phyloP scores from a whole-genome alignment of 2,329 filamentous ascomycete species.

The Cladosporium sp. region DNA sequence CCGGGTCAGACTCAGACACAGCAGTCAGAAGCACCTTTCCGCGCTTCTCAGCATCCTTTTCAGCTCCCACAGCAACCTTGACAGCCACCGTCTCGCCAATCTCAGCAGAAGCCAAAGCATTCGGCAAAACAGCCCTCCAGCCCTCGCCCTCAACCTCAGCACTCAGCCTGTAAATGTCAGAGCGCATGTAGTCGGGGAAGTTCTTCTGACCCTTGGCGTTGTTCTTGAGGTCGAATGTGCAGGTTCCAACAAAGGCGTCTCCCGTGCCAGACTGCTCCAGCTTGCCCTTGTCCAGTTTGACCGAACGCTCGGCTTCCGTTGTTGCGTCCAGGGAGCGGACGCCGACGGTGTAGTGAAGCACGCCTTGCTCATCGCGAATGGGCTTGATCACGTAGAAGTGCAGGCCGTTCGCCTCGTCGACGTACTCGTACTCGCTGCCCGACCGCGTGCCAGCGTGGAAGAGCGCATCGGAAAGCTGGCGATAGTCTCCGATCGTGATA shows the following conservation, averaged over 20 bases:
- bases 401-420: constrained; percentile 43
- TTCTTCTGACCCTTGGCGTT: constrained; percentile 29
- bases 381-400: constrained; percentile 47
- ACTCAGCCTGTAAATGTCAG: constrained; percentile 44
- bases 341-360: constrained; percentile 46
- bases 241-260: constrained; percentile 27
- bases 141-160: constrained; percentile 36
- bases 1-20: constrained; percentile 5
- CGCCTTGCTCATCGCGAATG: constrained; percentile 36
- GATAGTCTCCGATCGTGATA: constrained; percentile 48
- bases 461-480: constrained; percentile 48
- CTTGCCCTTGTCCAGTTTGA: background rate
- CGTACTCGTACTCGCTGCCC: constrained; percentile 45
- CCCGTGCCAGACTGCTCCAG: constrained; percentile 21
- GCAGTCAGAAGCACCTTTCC: constrained; percentile 35
- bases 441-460: constrained; percentile 51
- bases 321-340: constrained; percentile 37
- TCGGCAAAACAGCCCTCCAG: constrained; percentile 40
- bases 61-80: constrained; percentile 36
- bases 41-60: constrained; percentile 32
- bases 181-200: constrained; percentile 35
- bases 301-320: constrained; percentile 19
- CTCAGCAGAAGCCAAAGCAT: background rate
- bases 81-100: background rate
- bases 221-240: constrained; percentile 45